These are phyloP conservation scores for Peterozyma xylosa DNA, from an alignment of 805 yeast species.

Conservation along the genomic window DNA sequence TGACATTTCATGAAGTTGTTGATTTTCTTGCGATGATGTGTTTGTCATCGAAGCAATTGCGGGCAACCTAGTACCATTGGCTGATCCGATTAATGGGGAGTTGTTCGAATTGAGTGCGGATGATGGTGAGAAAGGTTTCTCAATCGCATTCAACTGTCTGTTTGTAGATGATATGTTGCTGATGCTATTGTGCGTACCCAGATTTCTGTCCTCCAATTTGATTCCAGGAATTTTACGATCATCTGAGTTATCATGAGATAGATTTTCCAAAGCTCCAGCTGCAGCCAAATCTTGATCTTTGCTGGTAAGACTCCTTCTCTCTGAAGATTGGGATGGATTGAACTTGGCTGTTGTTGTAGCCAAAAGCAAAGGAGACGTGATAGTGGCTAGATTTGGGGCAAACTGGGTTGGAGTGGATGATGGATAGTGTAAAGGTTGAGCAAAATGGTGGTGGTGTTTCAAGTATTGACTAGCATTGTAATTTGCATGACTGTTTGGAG, in stretches of 20 bases:
- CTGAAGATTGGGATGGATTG: slow-evolving; percentile 31
- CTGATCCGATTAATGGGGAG: slow-evolving; percentile 14
- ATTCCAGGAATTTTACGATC: slow-evolving; percentile 22
- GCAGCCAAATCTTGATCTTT: slow-evolving; percentile 19
- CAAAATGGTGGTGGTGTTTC: slow-evolving; percentile 17
- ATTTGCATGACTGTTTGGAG: slow-evolving; percentile 6
- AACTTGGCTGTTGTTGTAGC: slow-evolving; percentile 34
- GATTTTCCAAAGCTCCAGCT: slow-evolving; percentile 32
- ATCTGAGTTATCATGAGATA: slow-evolving; percentile 22
- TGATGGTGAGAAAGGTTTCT: slow-evolving; percentile 22
- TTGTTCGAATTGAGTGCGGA: slow-evolving; percentile 19
- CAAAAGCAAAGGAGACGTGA: slow-evolving; percentile 57
- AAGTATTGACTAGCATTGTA: slow-evolving; percentile 12
- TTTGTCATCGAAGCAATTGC: slow-evolving; percentile 8
- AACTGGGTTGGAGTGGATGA: slow-evolving; percentile 64
- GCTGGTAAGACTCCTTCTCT: slow-evolving; percentile 15
- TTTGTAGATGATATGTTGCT: slow-evolving; percentile 7
- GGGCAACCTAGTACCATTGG: slow-evolving; percentile 13
- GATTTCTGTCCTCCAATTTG: slow-evolving; percentile 18
- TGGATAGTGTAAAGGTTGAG: slow-evolving; percentile 58
- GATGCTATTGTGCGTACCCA: slow-evolving; percentile 7
- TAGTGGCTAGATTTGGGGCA: slow-evolving; percentile 55
- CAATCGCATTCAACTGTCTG: slow-evolving; percentile 7
- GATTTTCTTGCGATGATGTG: slow-evolving; percentile 7
- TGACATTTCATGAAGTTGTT: slow-evolving; percentile 11